Evolutionary conservation across 2,329 filamentous ascomycete species (phyloP).

Genomic region (Phaeosphaeria sp.): DNA sequence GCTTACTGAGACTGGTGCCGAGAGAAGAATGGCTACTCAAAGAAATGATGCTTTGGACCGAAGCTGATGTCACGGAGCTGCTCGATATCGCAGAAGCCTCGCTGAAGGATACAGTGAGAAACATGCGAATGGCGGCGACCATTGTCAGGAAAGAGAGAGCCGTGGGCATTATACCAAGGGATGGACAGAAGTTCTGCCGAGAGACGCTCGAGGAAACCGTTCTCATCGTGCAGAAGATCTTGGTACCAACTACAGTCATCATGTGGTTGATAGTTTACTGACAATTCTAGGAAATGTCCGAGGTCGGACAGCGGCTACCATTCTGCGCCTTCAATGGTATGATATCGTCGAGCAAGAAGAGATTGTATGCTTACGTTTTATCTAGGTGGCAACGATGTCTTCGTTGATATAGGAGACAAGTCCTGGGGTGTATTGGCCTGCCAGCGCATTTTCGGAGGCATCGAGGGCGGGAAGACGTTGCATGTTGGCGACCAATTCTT

Average conservation of each 20-base stretch:
- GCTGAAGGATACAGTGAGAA: conserved; percentile 79
- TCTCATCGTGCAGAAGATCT: conserved; percentile 87
- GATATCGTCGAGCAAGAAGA: background rate
- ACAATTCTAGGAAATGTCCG: conserved; percentile 68
- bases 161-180: conserved; percentile 60
- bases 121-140: conserved; percentile 78
- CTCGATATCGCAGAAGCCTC: conserved; percentile 88
- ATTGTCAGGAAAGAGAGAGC: conserved; percentile 85
- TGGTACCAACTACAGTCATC: conserved; percentile 50
- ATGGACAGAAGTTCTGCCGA: conserved; percentile 73
- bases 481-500: conserved; percentile 97
- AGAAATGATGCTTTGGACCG: conserved; percentile 78
- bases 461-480: conserved; percentile 79
- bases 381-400: conserved; percentile 86
- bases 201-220: conserved; percentile 97
- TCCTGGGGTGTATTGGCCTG: conserved; percentile 93
- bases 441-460: conserved; percentile 84
- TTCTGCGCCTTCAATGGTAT: conserved; percentile 95
- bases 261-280: conserved; percentile 5
- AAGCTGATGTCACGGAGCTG: conserved; percentile 77
- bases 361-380: conserved; percentile 20
- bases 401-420: conserved; percentile 98
- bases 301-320: conserved; percentile 72
- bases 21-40: conserved; percentile 74
- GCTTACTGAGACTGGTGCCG: conserved; percentile 71